Percentiles rank a stretch among this genome's conserved stretches.
Conservation (phyloP, 2,329 filamentous ascomycete genomes). For the Leptographium flavum region DNA sequence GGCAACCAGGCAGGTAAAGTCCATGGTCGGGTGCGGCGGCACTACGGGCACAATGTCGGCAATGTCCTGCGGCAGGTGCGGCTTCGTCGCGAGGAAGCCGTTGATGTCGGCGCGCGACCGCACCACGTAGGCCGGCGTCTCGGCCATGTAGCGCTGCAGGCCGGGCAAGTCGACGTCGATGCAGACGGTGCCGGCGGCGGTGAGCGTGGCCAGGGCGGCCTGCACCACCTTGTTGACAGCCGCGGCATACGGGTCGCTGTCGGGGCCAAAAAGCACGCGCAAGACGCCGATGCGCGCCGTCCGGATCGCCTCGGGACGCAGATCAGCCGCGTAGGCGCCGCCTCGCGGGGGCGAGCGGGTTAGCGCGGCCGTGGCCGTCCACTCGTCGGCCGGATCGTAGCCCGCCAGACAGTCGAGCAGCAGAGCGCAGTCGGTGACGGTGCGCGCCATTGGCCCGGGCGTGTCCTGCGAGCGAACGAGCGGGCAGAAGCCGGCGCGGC, state of each 20-base stretch:
- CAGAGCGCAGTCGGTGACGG: conserved; percentile 16
- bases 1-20: not conserved
- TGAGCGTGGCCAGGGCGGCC: conserved; percentile 11
- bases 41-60: not conserved
- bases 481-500: conserved; percentile 15
- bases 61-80: conserved; percentile 9
- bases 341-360: conserved; percentile 13
- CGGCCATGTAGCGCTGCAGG: not conserved
- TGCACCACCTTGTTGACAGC: conserved; percentile 14
- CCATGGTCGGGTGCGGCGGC: not conserved
- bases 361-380: conserved; percentile 12
- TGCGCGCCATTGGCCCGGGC: conserved; percentile 17
- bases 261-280: conserved; percentile 14
- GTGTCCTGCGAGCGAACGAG: conserved; percentile 16
- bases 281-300: conserved; percentile 14
- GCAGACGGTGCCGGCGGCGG: conserved; percentile 11
- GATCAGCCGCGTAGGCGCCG: conserved; percentile 15
- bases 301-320: conserved; percentile 6
- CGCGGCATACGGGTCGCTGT: conserved; percentile 3
- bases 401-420: conserved; percentile 18
- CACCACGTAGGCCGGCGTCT: conserved; percentile 9
- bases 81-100: conserved; percentile 21
- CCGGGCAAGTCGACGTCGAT: conserved; percentile 14
- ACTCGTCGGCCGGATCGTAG: conserved; percentile 15
- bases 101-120: conserved; percentile 18